Evolutionary conservation across 2,329 filamentous ascomycete species (phyloP), one percentile per base, ranked within the genome.

Genomic region (Escovopsis weberi): DNA sequence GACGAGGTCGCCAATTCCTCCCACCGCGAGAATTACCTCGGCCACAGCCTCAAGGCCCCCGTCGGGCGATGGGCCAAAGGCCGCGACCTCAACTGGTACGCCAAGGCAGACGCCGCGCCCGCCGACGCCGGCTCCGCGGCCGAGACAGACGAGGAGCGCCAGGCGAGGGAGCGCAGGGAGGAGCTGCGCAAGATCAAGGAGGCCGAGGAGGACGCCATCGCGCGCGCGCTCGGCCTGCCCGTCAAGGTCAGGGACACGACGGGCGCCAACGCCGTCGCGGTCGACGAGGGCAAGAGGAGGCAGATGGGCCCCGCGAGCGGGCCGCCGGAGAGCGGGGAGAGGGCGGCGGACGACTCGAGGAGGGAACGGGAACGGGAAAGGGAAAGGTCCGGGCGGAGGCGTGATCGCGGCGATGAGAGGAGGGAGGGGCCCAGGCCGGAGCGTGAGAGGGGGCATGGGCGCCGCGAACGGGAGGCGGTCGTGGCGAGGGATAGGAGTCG

Each of bases 1-100:
- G 84, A 89, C 50, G 87, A 95, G 52, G 89, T 98, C 57, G 82
- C 89, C 59, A 78, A 71, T 50, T 93, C 87, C 40, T 67, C 74
- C 19, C 88, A 94, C 56, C 87, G 91, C 61, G 88, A 98, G 62
- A 94, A 80, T 55, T 81, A 78, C 60, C 81, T 95, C 7, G 88
- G 88, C 41, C 88, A 95, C 66, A 91, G 84, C 45, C 65, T 95
- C 45, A 94, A 89, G 70, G 88, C 88, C 0, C 85, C 88, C 0
- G 87, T 94, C 4, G 88, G 88, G 7, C 82, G 88, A 50, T 95
- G 88, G 88, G 85, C 91, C 55, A 80, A 89, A 57, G 80, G 82
- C 7, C 79, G 78, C 46, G 74, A 78, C 43, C 63, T 81, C 8
- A 70, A 65, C 45, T 81, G 77, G 77, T 81, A 81, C 51, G 72